Conservation (phyloP, 805 yeast genomes). For the Pichia paraexigua region DNA sequence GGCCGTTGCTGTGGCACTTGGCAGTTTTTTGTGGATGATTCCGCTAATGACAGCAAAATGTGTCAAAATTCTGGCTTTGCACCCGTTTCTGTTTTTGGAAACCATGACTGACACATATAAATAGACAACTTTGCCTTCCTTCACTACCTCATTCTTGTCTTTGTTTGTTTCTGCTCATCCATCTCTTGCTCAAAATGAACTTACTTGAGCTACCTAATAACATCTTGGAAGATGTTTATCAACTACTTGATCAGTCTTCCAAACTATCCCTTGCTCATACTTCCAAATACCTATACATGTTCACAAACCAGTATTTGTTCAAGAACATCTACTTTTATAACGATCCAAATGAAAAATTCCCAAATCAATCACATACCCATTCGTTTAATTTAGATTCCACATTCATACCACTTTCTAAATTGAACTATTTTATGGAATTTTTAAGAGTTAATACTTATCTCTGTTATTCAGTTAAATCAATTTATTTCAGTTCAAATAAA, state of each 20-base stretch:
- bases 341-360: not conserved
- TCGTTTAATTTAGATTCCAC: not conserved
- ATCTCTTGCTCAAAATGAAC: not conserved
- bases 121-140: not conserved
- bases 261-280: not conserved
- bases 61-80: not conserved
- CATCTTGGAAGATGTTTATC: conserved; percentile 1
- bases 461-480: not conserved
- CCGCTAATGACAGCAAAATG: not conserved
- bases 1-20: not conserved
- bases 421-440: not conserved
- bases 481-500: not conserved
- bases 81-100: not conserved
- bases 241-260: not conserved
- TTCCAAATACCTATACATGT: not conserved
- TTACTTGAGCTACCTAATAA: conserved; percentile 4
- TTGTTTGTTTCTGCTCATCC: not conserved
- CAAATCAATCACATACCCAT: not conserved
- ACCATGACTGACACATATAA: not conserved
- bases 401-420: conserved; percentile 1
- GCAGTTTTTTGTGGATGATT: too few species aligned
- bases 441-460: not conserved
- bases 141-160: not conserved
- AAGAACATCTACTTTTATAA: conserved; percentile 3
- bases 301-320: not conserved